Evolutionary conservation across 495 filamentous ascomycete species (phyloP), one percentile per base, ranked within the genome.

Genomic region (Amorphotheca resinae): DNA sequence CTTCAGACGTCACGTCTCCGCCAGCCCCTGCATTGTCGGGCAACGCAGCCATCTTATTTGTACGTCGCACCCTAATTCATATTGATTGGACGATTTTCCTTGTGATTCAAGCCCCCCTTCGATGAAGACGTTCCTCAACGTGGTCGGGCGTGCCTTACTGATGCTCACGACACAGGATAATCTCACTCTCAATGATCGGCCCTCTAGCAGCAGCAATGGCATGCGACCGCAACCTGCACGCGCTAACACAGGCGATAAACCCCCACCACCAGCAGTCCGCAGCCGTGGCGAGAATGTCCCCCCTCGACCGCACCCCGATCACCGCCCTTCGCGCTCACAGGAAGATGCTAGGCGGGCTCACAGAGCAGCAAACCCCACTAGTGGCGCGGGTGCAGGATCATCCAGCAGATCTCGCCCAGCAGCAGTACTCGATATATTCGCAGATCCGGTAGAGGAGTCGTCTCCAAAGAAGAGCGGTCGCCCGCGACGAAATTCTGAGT

Each of bases 11-110:
- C 25, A 67, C 67, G 8, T 22, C 44, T 9, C 16, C 42, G 46
- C 42, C 49, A 45, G 67, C 25, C 25, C 5, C 74, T 25, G 60
- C 66, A 25, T 65, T 79, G 49, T 70, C 67, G 11, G 74, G 66
- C 51, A 78, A 79, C 53, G 78, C 84, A 23, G 80, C 82, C 42
- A 87, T 94, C 33, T 70, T 95, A 44, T 95, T 96, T 69, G 89
- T 96, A 82, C 59, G 84, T 80, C 14, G 18, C n/a, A n/a, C 44
- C 42, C 16, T 22, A 42, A 28, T 28, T 20, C 26, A 16, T 21
- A 35, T 22, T 8, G 14, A 16, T 6, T 11, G 11, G 28, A 32
- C 28, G 28, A 11, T 14, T 32, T 9, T 32, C 28, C 11, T n/a
- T n/a, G n/a, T n/a, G n/a, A n/a, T n/a, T n/a, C 11, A 5, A 32